Evolutionary conservation across 495 filamentous ascomycete genomes (phyloP).

Genomic region (Lepraria neglecta): DNA sequence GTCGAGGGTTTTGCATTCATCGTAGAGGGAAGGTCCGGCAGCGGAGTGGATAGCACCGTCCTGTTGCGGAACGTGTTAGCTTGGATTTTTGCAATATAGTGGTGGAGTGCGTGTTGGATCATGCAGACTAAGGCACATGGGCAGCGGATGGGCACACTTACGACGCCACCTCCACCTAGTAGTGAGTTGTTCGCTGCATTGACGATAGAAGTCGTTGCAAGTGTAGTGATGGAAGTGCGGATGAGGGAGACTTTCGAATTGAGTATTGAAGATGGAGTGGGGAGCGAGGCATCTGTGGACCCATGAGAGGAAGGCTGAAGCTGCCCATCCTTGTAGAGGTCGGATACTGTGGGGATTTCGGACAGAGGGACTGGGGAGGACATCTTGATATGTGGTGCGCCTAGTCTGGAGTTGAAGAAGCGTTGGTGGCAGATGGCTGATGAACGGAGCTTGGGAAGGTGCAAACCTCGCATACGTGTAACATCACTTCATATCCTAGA

Average conservation of each 20-base stretch:
- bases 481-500: too few relatives aligned
- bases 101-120: neutral
- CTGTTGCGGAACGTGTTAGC: slow-evolving; percentile 14
- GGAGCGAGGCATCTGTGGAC: slow-evolving; percentile 11
- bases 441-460: too few relatives aligned
- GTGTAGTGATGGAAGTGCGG: slow-evolving; percentile 74
- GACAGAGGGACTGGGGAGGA: slow-evolving; percentile 27
- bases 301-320: slow-evolving; percentile 31
- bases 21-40: slow-evolving; percentile 62
- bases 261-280: slow-evolving; percentile 43
- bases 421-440: too few relatives aligned
- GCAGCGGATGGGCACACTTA: slow-evolving; percentile 22
- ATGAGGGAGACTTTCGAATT: slow-evolving; percentile 70
- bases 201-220: slow-evolving; percentile 77
- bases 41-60: slow-evolving; percentile 81
- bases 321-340: slow-evolving; percentile 49
- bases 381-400: slow-evolving; percentile 7
- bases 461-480: too few relatives aligned
- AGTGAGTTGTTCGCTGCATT: slow-evolving; percentile 84
- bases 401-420: too few relatives aligned
- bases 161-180: slow-evolving; percentile 76
- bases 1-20: slow-evolving; percentile 60
- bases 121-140: neutral
- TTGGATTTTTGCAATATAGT: neutral
- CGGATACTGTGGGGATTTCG: slow-evolving; percentile 59